Evolutionary conservation across 352 stramenopile species (phyloP).

Genomic region (Phytopythium boreale): DNA sequence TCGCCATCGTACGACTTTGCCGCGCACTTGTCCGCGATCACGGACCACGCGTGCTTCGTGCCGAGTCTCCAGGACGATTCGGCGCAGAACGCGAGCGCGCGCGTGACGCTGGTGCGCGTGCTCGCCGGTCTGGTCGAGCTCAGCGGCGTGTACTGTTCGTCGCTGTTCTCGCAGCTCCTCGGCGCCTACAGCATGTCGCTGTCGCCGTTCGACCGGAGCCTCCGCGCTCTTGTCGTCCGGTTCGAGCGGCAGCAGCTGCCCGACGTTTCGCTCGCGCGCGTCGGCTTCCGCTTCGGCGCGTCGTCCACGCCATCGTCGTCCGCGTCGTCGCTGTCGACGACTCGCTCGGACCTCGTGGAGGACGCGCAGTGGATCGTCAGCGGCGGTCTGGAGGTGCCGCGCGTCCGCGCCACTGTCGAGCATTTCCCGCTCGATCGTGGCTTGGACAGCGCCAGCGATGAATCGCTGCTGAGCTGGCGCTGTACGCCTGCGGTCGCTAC

Average conservation of each 20-base stretch:
- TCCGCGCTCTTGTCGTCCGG: constrained; percentile 22
- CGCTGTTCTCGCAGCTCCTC: constrained; percentile 61
- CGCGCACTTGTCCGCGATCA: constrained; percentile 29
- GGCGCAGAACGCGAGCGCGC: constrained; percentile 10
- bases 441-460: constrained; percentile 24
- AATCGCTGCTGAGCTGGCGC: constrained; percentile 20
- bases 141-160: constrained; percentile 37
- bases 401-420: constrained; percentile 68
- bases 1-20: constrained; percentile 33
- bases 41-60: constrained; percentile 26
- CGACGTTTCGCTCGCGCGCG: constrained; percentile 37
- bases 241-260: constrained; percentile 27
- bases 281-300: constrained; percentile 71
- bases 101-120: constrained; percentile 36
- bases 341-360: constrained; percentile 50
- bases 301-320: constrained; percentile 39
- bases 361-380: constrained; percentile 65
- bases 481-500: not conserved
- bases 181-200: constrained; percentile 69
- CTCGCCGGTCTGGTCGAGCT: constrained; percentile 38
- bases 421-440: constrained; percentile 56
- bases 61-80: constrained; percentile 17
- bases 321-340: constrained; percentile 25
- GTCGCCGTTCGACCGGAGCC: constrained; percentile 44
- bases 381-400: constrained; percentile 59